A percentile compares a stretch with the other conserved stretches of the same genome.
These are phyloP conservation scores for Scytalidium sp. DNA, from an alignment of 2,329 filamentous ascomycete genomes.

Conservation along the genomic window DNA sequence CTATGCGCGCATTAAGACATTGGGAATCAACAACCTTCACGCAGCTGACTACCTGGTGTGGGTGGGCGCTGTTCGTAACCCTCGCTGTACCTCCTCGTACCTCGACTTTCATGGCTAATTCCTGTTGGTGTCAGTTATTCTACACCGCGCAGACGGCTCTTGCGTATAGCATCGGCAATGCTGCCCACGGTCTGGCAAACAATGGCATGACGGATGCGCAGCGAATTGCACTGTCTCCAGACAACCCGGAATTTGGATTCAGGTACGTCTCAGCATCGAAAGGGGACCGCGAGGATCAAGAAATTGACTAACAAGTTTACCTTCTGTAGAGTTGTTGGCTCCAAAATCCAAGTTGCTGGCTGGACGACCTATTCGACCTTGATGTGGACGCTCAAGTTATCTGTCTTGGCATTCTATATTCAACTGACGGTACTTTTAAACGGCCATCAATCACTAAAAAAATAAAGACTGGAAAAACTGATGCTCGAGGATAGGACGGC, in stretches of 20 bases:
- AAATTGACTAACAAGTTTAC: constrained; percentile 5
- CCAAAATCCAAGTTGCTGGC: constrained; percentile 49
- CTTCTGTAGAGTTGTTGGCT: constrained; percentile 44
- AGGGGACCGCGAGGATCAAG: not conserved
- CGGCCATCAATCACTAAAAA: not conserved
- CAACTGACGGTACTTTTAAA: constrained; percentile 40
- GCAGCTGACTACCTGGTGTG: constrained; percentile 59
- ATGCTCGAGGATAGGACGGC: constrained; percentile 19
- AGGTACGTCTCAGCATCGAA: constrained; percentile 8
- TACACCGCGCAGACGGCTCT: constrained; percentile 48
- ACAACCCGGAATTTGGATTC: constrained; percentile 42
- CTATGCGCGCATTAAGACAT: constrained; percentile 43
- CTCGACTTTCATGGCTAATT: constrained; percentile 3
- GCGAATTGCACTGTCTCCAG: constrained; percentile 39
- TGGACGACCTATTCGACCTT: constrained; percentile 52
- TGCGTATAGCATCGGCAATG: constrained; percentile 46
- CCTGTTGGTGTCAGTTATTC: constrained; percentile 35
- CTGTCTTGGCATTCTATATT: constrained; percentile 54
- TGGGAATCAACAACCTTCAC: constrained; percentile 48
- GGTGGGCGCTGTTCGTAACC: constrained; percentile 46
- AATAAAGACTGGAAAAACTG: not conserved
- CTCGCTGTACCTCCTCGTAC: not conserved
- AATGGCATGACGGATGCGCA: constrained; percentile 52
- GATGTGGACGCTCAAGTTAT: constrained; percentile 51
- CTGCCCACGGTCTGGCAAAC: constrained; percentile 50